These are phyloP conservation scores for Tylopilus sp. DNA, from an alignment of 768 basidiomycete genomes.

Conservation along the genomic window DNA sequence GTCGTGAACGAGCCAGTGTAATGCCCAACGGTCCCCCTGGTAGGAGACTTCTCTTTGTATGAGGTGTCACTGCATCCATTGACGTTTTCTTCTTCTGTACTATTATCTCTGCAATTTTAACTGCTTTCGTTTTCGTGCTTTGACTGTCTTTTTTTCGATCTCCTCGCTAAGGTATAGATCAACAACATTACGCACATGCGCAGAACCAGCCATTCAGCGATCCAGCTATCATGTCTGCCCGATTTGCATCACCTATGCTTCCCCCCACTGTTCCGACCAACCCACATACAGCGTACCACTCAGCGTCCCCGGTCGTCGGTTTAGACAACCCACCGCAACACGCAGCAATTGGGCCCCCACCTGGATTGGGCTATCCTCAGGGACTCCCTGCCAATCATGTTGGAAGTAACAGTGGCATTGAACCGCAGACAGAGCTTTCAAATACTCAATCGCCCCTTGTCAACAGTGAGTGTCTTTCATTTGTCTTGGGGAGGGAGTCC, in stretches of 20 bases:
- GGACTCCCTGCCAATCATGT: conserved; percentile 26
- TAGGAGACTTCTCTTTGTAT: conserved; percentile 47
- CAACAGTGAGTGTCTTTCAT: conserved; percentile 66
- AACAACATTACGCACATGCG: conserved; percentile 31
- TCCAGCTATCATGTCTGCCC: conserved; percentile 78
- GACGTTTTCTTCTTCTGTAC: conserved; percentile 31
- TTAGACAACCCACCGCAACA: conserved; percentile 12
- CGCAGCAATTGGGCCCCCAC: conserved; percentile 58
- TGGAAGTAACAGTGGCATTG: conserved; percentile 14
- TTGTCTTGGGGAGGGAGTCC: conserved; percentile 71
- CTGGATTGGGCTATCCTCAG: conserved; percentile 53
- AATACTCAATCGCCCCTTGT: conserved; percentile 19
- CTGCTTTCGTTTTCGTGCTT: conserved; percentile 14
- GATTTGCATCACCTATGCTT: conserved; percentile 46
- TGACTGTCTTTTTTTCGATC: conserved; percentile 10
- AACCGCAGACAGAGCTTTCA: conserved; percentile 26
- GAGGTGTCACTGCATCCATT: conserved; percentile 31
- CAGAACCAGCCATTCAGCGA: conserved; percentile 58
- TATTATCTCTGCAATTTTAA: conserved; percentile 21
- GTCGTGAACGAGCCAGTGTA: conserved; percentile 51
- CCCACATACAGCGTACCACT: conserved; percentile 9
- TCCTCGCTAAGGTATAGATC: conserved; percentile 32
- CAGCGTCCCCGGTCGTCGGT: conserved; percentile 12
- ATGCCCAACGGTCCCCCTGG: conserved; percentile 39
- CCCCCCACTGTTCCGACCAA: conserved; percentile 15